Base-by-base conservation (phyloP, 306 rosid species). In the Dryas drummondii region DNA sequence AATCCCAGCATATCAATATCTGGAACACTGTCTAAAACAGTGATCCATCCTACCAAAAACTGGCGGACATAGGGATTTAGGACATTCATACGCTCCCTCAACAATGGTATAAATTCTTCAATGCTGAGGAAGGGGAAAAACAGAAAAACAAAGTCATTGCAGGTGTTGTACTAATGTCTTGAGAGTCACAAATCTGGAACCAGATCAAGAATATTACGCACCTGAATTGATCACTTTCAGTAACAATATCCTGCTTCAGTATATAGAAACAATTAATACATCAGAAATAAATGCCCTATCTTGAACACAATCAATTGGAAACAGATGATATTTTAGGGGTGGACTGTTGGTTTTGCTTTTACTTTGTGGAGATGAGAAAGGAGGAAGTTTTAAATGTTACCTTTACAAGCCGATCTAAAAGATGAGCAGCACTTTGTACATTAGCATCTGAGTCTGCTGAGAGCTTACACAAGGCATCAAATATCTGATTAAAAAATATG, bases 171-270 rank as follows among this genome's bases (percentile, higher is more conserved):
- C 1, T 6, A 16, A 47, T 45, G 14, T 73, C 49, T 66, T 47
- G 27, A 49, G 44, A 57, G 64, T 19, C n/a, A 64, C 14, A 54
- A 62, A 60, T 61, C 72, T 59, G 37, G 76, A 81, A 71, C 63
- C 58, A 78, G 66, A 47, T 16, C 5, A 59, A 63, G 75, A 85
- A 77, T 49, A 85, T 54, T 56, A 66, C 81, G 60, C 81, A 93
- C 99, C 99, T 96, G 96, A 96, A 96, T 82, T 96, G 98, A 84
- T 96, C 98, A 56, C 98, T 92, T 84, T 96, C 99, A 55, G 99
- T 96, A 80, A 96, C 99, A 77, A 96, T 96, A 81, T 96, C 99
- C 99, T 96, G 97, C 82, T 77, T 76, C 88, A 89, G 73, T 40
- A 70, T 26, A 87, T 78, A 61, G 74, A 77, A 76, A 84, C 52